These are phyloP conservation scores for Trametes sp. DNA, from an alignment of 1,284 basidiomycete genomes.

Conservation along the genomic window DNA sequence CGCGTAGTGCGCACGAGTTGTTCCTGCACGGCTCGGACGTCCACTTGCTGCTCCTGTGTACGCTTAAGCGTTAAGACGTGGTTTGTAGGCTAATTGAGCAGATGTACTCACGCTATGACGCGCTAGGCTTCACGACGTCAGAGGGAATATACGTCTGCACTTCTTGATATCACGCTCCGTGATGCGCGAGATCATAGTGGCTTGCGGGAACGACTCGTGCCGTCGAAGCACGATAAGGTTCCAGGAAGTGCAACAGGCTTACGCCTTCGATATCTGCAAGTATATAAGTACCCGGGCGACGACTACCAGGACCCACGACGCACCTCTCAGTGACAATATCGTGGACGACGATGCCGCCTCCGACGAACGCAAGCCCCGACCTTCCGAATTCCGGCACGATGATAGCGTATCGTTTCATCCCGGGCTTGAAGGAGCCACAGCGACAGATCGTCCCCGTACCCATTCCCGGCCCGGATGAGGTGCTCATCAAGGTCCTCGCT, in stretches of 20 bases:
- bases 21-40: no score
- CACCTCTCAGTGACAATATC: no score
- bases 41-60: no score
- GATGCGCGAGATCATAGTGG: neutral
- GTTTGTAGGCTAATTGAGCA: no score
- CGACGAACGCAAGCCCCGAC: neutral
- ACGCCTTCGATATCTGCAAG: neutral
- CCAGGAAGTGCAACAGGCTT: neutral
- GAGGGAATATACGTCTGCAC: neutral
- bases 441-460: conserved; percentile 30
- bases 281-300: neutral
- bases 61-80: no score
- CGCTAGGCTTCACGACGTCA: no score
- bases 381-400: conserved; percentile 15
- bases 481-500: conserved; percentile 36
- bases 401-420: conserved; percentile 32
- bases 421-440: conserved; percentile 17
- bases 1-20: no score
- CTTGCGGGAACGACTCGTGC: no score
- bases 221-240: neutral
- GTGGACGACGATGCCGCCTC: neutral
- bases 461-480: conserved; percentile 27
- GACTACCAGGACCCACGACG: neutral
- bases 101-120: no score
- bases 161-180: neutral